phyloP scores from a whole-genome alignment of 768 basidiomycete species.

The Serendipita sp. region DNA sequence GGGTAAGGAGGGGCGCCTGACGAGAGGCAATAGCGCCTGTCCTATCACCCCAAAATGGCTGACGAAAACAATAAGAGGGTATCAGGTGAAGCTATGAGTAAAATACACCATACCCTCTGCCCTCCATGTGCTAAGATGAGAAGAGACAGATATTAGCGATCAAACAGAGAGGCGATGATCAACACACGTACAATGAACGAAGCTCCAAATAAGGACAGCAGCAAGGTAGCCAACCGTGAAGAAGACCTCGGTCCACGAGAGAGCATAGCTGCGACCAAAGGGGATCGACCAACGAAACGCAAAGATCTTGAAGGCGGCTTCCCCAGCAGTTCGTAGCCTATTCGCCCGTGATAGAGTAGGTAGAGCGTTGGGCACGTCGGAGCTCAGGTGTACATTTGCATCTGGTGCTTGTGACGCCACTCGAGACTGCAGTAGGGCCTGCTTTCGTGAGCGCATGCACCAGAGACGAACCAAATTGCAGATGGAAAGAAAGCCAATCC shows the following conservation, averaged over 20 bases:
- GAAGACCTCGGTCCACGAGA: constrained; percentile 29
- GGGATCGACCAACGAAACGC: constrained; percentile 35
- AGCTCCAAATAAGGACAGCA: constrained; percentile 29
- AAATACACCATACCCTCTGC: neutral
- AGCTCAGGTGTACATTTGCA: neutral
- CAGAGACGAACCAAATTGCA: constrained; percentile 23
- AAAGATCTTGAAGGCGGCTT: constrained; percentile 31
- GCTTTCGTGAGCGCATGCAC: constrained; percentile 12
- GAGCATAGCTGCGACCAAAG: constrained; percentile 25
- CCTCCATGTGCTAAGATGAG: neutral
- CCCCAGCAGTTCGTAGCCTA: constrained; percentile 24
- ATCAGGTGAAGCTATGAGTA: neutral
- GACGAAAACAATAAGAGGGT: neutral
- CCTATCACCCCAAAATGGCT: constrained; percentile 21
- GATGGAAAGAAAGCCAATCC: constrained; percentile 25
- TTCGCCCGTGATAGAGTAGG: neutral
- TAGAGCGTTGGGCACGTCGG: neutral
- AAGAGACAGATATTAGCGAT: neutral
- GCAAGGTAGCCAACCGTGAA: constrained; percentile 34
- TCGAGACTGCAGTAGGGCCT: neutral
- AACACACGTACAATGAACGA: constrained; percentile 31
- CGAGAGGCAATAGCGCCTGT: constrained; percentile 29
- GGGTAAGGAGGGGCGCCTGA: constrained; percentile 41
- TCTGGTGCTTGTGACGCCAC: neutral
- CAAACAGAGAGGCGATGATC: neutral